Base-by-base conservation (phyloP, 2,329 filamentous ascomycete species). In the Pestalotiopsis sp. region DNA sequence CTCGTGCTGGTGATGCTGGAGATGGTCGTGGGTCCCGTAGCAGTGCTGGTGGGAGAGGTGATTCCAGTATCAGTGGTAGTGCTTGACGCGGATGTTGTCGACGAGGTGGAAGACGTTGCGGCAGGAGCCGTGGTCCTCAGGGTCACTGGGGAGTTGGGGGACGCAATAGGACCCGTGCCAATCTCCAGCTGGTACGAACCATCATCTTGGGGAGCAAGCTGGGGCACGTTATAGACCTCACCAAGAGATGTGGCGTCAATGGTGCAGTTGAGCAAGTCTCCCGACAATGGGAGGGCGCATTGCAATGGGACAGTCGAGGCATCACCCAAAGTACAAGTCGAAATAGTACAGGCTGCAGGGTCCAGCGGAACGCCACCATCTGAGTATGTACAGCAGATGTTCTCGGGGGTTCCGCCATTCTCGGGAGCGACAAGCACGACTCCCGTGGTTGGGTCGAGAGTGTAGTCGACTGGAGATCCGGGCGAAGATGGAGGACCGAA, bases 171-270 rank as follows among this genome's bases (percentile, higher is more conserved):
- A 27, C 27, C 25, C 20, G 61, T 31, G 61, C 61, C 61, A 20
- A 64, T 64, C 17, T 64, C 38, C n/a, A 64, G 61, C 25, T 64
- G 61, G 41, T 45, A 64, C 3, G 61, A 49, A 13, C 61, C 61
- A 49, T 64, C 61, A 1, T n/a, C 38, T 12, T 25, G 41, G 13
- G 23, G 23, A n/a, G 57, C 57, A 23, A 59, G 23, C 17, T 59
- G 57, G 3, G 57, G 57, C 12, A 13, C 27, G 11, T 36, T 13
- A 12, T 59, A 59, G 12, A 27, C 27, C 27, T 27, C 27, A 27
- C 27, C 27, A 27, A 27, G 4, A 27, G 27, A 27, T 27, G 27
- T 27, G 27, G 27, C 27, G 27, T 27, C 27, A 27, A 36, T 36
- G 31, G 31, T 36, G 31, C 31, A 36, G 31, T 36, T 36, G 7